Base-by-base conservation (phyloP, 768 basidiomycete genomes). In the Collybiopsis luxurians region DNA sequence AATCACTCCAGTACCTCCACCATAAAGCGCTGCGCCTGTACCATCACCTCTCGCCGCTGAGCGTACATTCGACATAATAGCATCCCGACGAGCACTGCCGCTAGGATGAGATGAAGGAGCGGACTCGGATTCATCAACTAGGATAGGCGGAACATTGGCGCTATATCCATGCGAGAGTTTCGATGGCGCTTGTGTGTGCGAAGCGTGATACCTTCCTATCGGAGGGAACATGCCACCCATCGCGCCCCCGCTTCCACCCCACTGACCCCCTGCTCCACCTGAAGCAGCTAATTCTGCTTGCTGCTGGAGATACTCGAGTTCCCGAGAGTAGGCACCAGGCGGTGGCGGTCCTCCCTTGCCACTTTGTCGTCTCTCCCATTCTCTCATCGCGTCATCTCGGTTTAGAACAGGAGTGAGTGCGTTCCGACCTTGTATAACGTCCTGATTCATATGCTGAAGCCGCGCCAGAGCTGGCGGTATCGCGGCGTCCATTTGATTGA, bases 391-490 rank as follows among this genome's bases (percentile, higher is more conserved):
- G 60, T 99, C 96, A 62, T 98, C 96, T 52, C 96, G 81, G 64
- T 96, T 95, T 61, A 98, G 73, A 28, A 97, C 95, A 2, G 96
- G 96, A 13, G 94, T 97, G 69, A 97, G 70, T 21, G 92, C 89
- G 63, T 92, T 92, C 53, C 92, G 79, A 39, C 86, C 84, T 49
- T 75, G 82, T 61, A 86, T 87, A 65, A 86, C 84, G 69, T 89
- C 90, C 71, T 89, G 86, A 59, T 90, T 90, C 89, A 93, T 92
- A 27, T 93, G 92, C 54, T 92, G 89, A 60, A 95, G 72, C 31
- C 92, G 82, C 23, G 93, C 94, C 24, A 99, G 78, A 39, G 96
- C 95, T 21, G 96, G 92, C 27, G 97, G 97, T n/a, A 99, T 85
- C 7, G 50, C 50, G 53, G 83, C 81, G 64, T 97, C 94, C 84